A percentile compares a stretch with the other conserved stretches of the same genome.
Conservation (phyloP, 2,329 filamentous ascomycete genomes). For the Hymenoscyphus occultus region DNA sequence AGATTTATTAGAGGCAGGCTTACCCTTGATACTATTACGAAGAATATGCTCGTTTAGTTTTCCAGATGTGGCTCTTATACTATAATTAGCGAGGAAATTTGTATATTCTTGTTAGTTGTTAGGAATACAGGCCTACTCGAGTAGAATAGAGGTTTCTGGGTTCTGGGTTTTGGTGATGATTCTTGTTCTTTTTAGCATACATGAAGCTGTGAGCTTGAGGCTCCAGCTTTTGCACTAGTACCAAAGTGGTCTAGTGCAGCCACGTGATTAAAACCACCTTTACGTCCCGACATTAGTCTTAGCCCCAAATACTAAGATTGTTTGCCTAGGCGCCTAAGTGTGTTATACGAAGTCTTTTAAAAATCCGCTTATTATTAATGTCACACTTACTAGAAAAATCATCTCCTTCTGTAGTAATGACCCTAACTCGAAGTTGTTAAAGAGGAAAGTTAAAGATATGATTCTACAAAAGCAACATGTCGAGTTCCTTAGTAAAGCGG, state of each 20-base stretch:
- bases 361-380: slow-evolving; percentile 21
- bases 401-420: slow-evolving; percentile 16
- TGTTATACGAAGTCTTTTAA: slow-evolving; percentile 20
- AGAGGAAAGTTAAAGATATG: slow-evolving; percentile 15
- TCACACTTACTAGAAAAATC: slow-evolving; percentile 24
- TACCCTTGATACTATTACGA: slow-evolving; percentile 18
- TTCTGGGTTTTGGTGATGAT: too few relatives aligned
- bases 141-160: too few relatives aligned
- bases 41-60: slow-evolving; percentile 22
- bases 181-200: too few relatives aligned
- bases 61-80: slow-evolving; percentile 15
- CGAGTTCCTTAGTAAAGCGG: slow-evolving; percentile 11
- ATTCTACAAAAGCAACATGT: slow-evolving; percentile 17
- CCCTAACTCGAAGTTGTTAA: slow-evolving; percentile 15
- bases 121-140: too few relatives aligned
- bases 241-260: too few relatives aligned
- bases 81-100: slow-evolving; percentile 17
- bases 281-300: too few relatives aligned
- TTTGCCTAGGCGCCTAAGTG: slow-evolving; percentile 14
- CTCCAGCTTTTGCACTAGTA: too few relatives aligned
- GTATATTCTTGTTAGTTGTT: slow-evolving; percentile 19
- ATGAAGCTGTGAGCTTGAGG: too few relatives aligned
- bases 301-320: slow-evolving; percentile 16
- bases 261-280: too few relatives aligned
- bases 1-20: slow-evolving; percentile 19